phyloP scores from a whole-genome alignment of 2,329 filamentous ascomycete genomes.

The Thelonectria olida region DNA sequence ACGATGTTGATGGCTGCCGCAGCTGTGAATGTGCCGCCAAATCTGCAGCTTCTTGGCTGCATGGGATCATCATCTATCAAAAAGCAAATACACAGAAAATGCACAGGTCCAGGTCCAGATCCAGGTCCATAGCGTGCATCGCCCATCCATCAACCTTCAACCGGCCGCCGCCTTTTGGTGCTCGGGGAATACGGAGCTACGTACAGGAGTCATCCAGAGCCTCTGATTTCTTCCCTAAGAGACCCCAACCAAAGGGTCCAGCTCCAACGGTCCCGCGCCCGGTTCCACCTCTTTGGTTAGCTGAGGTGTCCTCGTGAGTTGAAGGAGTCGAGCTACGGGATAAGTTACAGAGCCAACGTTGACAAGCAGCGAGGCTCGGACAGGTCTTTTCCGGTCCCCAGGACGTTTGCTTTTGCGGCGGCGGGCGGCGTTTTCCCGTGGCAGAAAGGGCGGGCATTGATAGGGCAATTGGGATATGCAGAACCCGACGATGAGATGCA shows the following conservation, averaged over 20 bases:
- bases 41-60: neutral
- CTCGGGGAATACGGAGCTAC: neutral
- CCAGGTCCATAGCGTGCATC: neutral
- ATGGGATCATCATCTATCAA: conserved; percentile 11
- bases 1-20: neutral
- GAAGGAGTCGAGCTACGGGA: neutral
- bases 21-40: neutral
- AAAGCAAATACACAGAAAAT: neutral
- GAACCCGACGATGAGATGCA: neutral
- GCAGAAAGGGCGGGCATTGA: neutral
- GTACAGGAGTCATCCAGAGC: too few relatives aligned
- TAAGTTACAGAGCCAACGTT: too few relatives aligned
- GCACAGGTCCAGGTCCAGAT: neutral
- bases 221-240: too few relatives aligned
- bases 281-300: conserved; percentile 4
- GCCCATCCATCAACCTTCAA: neutral
- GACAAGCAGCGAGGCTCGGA: conserved; percentile 13
- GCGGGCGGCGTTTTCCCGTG: neutral
- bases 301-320: neutral
- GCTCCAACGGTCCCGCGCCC: too few relatives aligned
- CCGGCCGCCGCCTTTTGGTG: neutral
- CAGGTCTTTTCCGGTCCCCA: conserved; percentile 21
- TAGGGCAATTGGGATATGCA: neutral
- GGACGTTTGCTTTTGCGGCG: neutral
- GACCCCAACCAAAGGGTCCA: too few relatives aligned